Percentiles rank a stretch among this genome's conserved stretches.
Evolutionary conservation across 2,329 filamentous ascomycete genomes (phyloP).

Genomic region (Alternaria hordeiaustralica): DNA sequence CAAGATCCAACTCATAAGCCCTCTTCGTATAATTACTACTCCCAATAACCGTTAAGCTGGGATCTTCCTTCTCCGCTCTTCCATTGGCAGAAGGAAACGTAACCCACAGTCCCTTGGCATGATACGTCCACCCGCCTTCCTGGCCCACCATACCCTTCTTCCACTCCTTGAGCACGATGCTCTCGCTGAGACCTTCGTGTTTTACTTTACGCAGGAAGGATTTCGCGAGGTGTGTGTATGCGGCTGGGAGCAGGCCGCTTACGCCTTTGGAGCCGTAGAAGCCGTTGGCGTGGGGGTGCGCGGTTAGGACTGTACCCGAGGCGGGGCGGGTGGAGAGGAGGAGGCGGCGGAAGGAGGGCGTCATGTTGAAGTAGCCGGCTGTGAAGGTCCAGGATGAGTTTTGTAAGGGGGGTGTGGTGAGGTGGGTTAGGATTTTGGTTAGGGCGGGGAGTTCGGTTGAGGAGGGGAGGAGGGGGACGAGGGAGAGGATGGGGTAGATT

Average conservation of each 20-base stretch:
- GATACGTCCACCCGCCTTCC: conserved; percentile 92
- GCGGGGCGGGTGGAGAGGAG: conserved; percentile 75
- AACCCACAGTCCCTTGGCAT: conserved; percentile 95
- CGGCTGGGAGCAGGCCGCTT: conserved; percentile 86
- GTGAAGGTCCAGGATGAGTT: conserved; percentile 92
- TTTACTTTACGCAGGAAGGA: conserved; percentile 74
- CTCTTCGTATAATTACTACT: conserved; percentile 96
- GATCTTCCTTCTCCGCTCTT: conserved; percentile 53
- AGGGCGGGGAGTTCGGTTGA: conserved; percentile 90
- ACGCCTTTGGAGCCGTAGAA: conserved; percentile 90
- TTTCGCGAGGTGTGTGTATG: conserved; percentile 87
- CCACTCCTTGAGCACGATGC: conserved; percentile 86
- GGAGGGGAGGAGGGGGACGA: conserved; percentile 83
- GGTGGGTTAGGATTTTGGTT: conserved; percentile 74
- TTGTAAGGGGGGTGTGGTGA: conserved; percentile 68
- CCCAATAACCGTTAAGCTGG: conserved; percentile 82
- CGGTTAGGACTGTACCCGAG: conserved; percentile 85
- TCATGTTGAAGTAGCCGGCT: conserved; percentile 98
- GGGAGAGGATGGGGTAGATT: conserved; percentile 86
- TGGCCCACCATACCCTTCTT: conserved; percentile 79
- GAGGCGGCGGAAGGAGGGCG: conserved; percentile 78
- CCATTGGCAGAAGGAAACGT: conserved; percentile 61
- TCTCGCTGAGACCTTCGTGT: conserved; percentile 59
- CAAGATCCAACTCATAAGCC: conserved; percentile 89
- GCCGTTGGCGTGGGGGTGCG: conserved; percentile 91